Conservation (phyloP, 1,284 basidiomycete genomes). For the Ustilago tritici region DNA sequence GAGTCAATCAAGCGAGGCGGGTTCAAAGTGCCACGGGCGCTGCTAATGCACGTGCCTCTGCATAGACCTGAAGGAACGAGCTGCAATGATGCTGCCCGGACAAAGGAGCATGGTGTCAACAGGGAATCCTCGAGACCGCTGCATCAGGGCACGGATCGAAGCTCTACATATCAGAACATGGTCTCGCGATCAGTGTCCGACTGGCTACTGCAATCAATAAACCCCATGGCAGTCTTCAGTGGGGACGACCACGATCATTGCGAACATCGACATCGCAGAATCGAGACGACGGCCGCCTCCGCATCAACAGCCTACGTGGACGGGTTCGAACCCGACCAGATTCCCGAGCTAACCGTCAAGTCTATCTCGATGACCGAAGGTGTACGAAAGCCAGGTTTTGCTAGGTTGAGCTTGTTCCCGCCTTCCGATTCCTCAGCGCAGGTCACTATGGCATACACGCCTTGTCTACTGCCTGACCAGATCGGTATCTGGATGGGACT, state of each 20-base stretch:
- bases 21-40: constrained; percentile 37
- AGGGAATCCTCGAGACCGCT: constrained; percentile 48
- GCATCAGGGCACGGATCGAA: constrained; percentile 53
- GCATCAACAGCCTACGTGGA: constrained; percentile 3
- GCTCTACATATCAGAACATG: constrained; percentile 60
- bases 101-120: constrained; percentile 39
- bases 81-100: constrained; percentile 42
- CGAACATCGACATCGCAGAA: constrained; percentile 52
- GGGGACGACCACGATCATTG: constrained; percentile 67
- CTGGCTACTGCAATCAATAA: constrained; percentile 49
- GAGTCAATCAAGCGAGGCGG: constrained; percentile 31
- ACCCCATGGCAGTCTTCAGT: constrained; percentile 55
- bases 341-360: constrained; percentile 63
- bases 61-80: constrained; percentile 27
- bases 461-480: constrained; percentile 61
- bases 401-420: constrained; percentile 47
- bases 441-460: constrained; percentile 42
- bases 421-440: background rate
- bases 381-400: constrained; percentile 58
- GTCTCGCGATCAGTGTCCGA: constrained; percentile 39
- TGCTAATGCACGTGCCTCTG: constrained; percentile 61
- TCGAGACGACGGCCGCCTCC: background rate
- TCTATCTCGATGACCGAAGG: constrained; percentile 62
- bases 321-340: constrained; percentile 34
- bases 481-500: constrained; percentile 54